A percentile compares a stretch with the other conserved stretches of the same genome.
Conservation (phyloP, 2,329 filamentous ascomycete species). For the Karstenula rhodostoma region DNA sequence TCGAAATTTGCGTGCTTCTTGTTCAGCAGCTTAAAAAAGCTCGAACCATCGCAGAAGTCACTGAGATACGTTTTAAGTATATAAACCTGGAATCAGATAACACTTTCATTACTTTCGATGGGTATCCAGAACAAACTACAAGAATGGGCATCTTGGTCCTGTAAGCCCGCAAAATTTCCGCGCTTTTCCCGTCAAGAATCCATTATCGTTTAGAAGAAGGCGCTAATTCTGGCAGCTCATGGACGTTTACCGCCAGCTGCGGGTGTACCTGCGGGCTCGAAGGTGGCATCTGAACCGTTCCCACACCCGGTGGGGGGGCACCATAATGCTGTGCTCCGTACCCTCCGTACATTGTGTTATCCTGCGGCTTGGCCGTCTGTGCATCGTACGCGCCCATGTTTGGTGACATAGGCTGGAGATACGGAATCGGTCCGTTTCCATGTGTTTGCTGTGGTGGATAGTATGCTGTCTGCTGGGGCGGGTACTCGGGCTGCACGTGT, state of each 20-base stretch:
- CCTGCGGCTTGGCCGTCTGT: background rate
- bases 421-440: background rate
- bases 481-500: conserved; percentile 8
- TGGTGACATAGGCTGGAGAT: background rate
- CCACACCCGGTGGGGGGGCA: background rate
- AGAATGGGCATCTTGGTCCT: background rate
- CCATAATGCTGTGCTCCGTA: background rate
- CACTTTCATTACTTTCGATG: background rate
- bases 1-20: no score
- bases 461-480: conserved; percentile 1
- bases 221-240: conserved; percentile 8
- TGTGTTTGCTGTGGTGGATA: conserved; percentile 5
- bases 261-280: background rate
- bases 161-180: background rate
- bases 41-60: no score
- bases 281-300: conserved; percentile 2
- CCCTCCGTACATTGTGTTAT: background rate
- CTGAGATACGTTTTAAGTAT: no score
- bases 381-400: conserved; percentile 10
- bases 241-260: background rate
- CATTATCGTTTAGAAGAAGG: background rate
- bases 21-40: no score
- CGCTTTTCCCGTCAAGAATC: background rate
- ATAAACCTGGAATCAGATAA: no score
- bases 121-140: background rate